phyloP scores from a whole-genome alignment of 2,329 filamentous ascomycete genomes.

The Lizonia empirigonia region DNA sequence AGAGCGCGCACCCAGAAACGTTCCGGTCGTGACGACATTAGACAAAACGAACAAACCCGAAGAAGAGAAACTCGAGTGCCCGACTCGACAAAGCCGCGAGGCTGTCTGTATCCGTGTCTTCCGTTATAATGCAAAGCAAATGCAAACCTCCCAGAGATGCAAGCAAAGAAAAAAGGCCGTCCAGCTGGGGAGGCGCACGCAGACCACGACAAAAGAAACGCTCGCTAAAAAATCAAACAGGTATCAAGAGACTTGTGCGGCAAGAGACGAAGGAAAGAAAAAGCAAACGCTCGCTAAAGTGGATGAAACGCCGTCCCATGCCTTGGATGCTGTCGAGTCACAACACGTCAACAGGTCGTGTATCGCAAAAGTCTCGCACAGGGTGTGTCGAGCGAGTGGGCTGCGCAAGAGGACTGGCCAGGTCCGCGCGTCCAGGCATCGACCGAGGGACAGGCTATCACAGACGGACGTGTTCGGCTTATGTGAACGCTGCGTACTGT shows the following conservation, averaged over 20 bases:
- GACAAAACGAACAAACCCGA: constrained; percentile 35
- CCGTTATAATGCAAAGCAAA: constrained; percentile 50
- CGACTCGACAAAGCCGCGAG: constrained; percentile 51
- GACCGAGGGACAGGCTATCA: constrained; percentile 35
- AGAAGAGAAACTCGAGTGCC: constrained; percentile 45
- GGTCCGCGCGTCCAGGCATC: constrained; percentile 48
- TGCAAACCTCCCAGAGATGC: constrained; percentile 54
- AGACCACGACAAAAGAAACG: constrained; percentile 37
- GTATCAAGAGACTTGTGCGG: constrained; percentile 45
- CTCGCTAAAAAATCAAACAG: constrained; percentile 54
- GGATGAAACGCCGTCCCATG: constrained; percentile 62
- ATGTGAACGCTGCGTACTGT: constrained; percentile 78
- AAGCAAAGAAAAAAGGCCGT: constrained; percentile 33
- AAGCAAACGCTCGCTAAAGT: constrained; percentile 50
- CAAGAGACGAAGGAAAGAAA: constrained; percentile 32
- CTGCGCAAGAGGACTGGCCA: constrained; percentile 52
- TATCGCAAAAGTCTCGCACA: constrained; percentile 53
- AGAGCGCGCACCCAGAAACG: constrained; percentile 42
- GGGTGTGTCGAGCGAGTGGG: constrained; percentile 46
- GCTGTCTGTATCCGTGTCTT: constrained; percentile 47
- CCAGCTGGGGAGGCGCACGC: constrained; percentile 41
- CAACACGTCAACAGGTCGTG: constrained; percentile 21
- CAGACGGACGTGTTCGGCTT: constrained; percentile 51
- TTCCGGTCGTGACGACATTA: constrained; percentile 44
- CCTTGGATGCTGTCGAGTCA: constrained; percentile 51